Base-by-base conservation (phyloP, 139 green algal genomes). In the Yamagishiella unicocca region DNA sequence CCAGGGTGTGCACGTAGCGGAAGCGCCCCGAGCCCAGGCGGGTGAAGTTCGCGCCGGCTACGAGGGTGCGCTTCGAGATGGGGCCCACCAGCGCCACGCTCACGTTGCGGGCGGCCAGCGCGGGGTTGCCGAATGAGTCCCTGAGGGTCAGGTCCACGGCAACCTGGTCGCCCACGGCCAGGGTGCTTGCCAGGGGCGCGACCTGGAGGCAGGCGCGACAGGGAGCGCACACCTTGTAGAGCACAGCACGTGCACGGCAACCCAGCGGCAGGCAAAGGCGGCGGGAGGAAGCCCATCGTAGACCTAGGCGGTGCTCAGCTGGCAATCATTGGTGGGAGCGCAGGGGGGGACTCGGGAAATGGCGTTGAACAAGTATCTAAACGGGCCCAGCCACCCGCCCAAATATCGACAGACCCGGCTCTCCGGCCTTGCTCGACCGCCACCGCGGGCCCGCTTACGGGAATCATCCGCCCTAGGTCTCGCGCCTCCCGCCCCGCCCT, bases 61-160 rank as follows among this genome's bases (percentile, higher is more conserved):
- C 9, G 3, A 80, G n/a, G 46, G 58, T 55, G 45, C n/a, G 42
- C 3, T 31, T 31, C 31, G 67, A 81, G 35, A 40, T 50, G 46
- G 67, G 46, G 35, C 82, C 82, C 35, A 62, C 27, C 27, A 87
- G 66, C 33, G n/a, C 14, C 46, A 87, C 82, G 67, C 46, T 72
- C 43, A 53, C 67, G 67, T 54, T 38, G 9, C 19, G 3, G 24
- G 82, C 27, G 4, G 42, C 68, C 35, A 54, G 35, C 4, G 82
- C 33, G 37, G 66, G 45, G 68, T 87, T 87, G 82, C 61, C 80
- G n/a, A 54, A 86, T 38, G 8, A 14, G 43, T 86, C 80, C 3
- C 4, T 0, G 0, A 86, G 80, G 17, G 29, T 17, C 43, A 86
- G 64, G 43, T 37, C 35, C 1, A 86, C 22, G 31, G 31, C 21